Evolutionary conservation across 1,139 yeast species (phyloP).

Genomic region (Debaryomyces singareniensis): DNA sequence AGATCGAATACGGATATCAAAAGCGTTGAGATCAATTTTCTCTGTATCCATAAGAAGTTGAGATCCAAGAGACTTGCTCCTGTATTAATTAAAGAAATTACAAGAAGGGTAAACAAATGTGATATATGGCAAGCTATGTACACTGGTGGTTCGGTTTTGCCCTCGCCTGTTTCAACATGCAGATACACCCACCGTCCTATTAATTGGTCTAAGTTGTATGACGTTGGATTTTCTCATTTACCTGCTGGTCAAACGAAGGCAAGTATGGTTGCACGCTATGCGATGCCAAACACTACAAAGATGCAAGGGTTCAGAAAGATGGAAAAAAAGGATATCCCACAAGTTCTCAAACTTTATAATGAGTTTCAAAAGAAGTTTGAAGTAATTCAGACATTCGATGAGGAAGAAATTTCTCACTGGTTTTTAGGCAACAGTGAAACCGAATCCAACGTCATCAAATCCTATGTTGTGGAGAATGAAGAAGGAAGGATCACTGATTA

Average conservation of each 20-base stretch:
- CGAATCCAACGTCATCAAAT: constrained; percentile 51
- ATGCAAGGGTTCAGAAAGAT: constrained; percentile 62
- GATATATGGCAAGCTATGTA: constrained; percentile 95
- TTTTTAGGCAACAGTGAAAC: constrained; percentile 45
- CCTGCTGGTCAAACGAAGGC: constrained; percentile 74
- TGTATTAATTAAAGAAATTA: constrained; percentile 85
- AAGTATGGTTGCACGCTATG: constrained; percentile 74
- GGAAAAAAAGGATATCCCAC: constrained; percentile 54
- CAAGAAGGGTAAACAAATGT: constrained; percentile 79
- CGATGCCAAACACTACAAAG: constrained; percentile 58
- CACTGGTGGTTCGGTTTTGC: constrained; percentile 88
- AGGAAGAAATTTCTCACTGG: constrained; percentile 81
- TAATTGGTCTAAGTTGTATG: constrained; percentile 84
- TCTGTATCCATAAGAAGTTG: constrained; percentile 89
- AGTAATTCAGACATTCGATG: constrained; percentile 59
- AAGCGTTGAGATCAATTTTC: constrained; percentile 86
- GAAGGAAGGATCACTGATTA: constrained; percentile 76
- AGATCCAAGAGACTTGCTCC: constrained; percentile 95
- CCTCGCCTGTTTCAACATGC: constrained; percentile 87
- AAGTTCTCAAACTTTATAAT: constrained; percentile 52
- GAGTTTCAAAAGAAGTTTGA: constrained; percentile 67
- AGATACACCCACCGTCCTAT: constrained; percentile 92
- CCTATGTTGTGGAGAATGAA: constrained; percentile 73
- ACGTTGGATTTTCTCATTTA: constrained; percentile 80
- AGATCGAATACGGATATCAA: constrained; percentile 40